These are phyloP conservation scores for Termitomyces sp. DNA, from an alignment of 768 basidiomycete genomes.

Conservation along the genomic window DNA sequence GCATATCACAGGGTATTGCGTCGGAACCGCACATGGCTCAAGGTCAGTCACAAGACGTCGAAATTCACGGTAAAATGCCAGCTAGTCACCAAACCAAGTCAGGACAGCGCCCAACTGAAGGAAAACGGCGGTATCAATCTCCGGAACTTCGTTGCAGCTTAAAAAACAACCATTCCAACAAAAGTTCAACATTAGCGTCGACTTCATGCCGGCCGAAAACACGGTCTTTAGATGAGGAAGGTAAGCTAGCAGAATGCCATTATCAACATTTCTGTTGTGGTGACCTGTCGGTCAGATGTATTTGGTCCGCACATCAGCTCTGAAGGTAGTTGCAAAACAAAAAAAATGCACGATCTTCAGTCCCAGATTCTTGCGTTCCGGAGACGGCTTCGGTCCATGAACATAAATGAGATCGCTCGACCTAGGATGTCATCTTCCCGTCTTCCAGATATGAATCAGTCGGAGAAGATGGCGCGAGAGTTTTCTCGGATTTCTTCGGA, in stretches of 20 bases:
- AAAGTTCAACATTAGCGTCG: background rate
- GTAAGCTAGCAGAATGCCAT: background rate
- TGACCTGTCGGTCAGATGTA: conserved; percentile 38
- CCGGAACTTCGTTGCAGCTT: background rate
- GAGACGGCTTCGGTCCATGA: conserved; percentile 55
- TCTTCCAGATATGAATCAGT: conserved; percentile 48
- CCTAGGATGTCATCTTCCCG: conserved; percentile 34
- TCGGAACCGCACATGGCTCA: background rate
- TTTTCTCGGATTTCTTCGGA: conserved; percentile 42
- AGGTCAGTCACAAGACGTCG: background rate
- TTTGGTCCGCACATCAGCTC: conserved; percentile 43
- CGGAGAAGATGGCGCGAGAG: conserved; percentile 37
- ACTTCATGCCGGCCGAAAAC: background rate
- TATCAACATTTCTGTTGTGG: background rate
- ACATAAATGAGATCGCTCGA: conserved; percentile 47
- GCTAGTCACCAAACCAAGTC: background rate
- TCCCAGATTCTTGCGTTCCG: conserved; percentile 46
- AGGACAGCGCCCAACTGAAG: background rate
- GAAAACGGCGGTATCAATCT: background rate
- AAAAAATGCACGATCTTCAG: conserved; percentile 40
- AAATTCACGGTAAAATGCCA: background rate
- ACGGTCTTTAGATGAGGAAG: background rate
- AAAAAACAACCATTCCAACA: background rate
- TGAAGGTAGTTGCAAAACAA: conserved; percentile 24
- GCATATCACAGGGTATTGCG: background rate